Evolutionary conservation across 495 filamentous ascomycete genomes (phyloP).

Genomic region (Aspergillus olivimuriae): DNA sequence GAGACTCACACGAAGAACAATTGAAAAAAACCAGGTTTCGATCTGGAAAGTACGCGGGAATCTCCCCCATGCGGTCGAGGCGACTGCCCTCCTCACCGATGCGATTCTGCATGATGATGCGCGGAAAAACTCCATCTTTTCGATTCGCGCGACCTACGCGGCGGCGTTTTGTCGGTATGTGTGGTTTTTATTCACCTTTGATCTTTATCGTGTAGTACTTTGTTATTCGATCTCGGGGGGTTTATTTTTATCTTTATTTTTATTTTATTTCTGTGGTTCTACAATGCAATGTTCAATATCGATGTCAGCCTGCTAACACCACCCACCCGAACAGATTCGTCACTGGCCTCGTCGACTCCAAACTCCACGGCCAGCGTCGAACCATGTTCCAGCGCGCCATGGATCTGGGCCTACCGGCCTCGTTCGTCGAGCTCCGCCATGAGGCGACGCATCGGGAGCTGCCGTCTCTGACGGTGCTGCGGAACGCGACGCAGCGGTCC

Average conservation of each 20-base stretch:
- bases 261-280: too few relatives aligned
- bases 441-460: conserved; percentile 85
- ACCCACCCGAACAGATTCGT: too few relatives aligned
- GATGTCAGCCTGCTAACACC: too few relatives aligned
- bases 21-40: conserved; percentile 29
- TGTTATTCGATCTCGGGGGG: too few relatives aligned
- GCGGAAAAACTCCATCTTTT: conserved; percentile 44
- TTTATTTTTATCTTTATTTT: too few relatives aligned
- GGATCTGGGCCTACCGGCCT: conserved; percentile 67
- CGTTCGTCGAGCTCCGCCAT: conserved; percentile 86
- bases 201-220: too few relatives aligned
- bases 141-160: conserved; percentile 50
- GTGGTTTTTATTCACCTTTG: too few relatives aligned
- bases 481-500: conserved; percentile 56
- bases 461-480: conserved; percentile 64
- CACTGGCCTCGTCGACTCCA: conserved; percentile 76
- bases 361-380: conserved; percentile 58
- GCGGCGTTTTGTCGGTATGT: conserved; percentile 56
- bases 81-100: conserved; percentile 69
- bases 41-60: conserved; percentile 62
- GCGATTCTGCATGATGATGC: conserved; percentile 63
- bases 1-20: too few relatives aligned
- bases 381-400: conserved; percentile 80
- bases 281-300: too few relatives aligned
- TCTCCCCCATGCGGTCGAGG: conserved; percentile 76